Percentiles rank a stretch among this genome's conserved stretches.
Evolutionary conservation across 345 rosid genomes (phyloP).

Genomic region (Citrus trifoliata): DNA sequence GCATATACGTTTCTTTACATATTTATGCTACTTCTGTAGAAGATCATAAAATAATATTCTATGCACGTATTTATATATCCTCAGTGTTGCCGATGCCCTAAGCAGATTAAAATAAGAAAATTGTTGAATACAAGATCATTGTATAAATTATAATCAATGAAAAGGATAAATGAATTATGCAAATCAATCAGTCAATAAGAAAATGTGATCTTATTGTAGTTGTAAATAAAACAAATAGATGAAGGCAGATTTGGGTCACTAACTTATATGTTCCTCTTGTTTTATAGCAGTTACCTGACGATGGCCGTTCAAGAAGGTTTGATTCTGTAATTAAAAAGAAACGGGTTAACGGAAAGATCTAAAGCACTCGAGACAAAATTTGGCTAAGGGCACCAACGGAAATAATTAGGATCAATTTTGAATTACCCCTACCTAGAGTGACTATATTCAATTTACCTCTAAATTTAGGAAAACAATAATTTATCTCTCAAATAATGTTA

Average conservation of each 20-base stretch:
- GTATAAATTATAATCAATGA: neutral
- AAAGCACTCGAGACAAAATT: neutral
- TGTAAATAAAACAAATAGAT: neutral
- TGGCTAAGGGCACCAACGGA: neutral
- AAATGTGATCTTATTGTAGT: neutral
- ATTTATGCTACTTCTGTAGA: too few species aligned
- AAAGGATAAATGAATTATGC: neutral
- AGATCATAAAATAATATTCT: too few species aligned
- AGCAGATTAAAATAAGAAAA: neutral
- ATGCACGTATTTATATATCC: too few species aligned
- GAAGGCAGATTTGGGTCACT: neutral
- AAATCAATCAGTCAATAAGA: neutral
- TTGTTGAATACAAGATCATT: neutral
- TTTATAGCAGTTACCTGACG: neutral
- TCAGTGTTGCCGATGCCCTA: too few species aligned
- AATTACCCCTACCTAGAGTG: too few species aligned
- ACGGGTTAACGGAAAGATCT: neutral
- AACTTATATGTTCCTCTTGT: neutral
- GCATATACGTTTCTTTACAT: too few species aligned
- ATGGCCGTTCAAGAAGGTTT: slow-evolving; percentile 1
- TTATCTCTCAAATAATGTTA: too few species aligned
- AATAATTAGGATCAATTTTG: too few species aligned
- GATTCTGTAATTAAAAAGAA: neutral
- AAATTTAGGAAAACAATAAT: too few species aligned
- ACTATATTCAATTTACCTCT: too few species aligned